These are phyloP conservation scores for Liriodendron chinense DNA, from an alignment of 164 flowering plant species.

Conservation along the genomic window DNA sequence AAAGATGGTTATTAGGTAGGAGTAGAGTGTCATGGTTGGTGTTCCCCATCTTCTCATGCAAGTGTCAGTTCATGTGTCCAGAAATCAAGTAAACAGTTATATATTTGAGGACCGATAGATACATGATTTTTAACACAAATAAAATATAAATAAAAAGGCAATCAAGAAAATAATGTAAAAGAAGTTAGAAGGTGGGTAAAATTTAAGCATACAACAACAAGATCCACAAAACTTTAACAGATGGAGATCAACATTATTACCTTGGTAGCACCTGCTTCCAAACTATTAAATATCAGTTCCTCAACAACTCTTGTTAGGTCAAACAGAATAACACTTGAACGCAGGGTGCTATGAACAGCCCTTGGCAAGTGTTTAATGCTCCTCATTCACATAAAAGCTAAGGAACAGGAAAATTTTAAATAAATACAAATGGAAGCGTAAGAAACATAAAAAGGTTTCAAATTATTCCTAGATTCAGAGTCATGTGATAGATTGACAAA, in stretches of 20 bases:
- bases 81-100: neutral
- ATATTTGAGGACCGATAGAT: neutral
- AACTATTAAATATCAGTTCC: conserved; percentile 78
- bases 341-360: conserved; percentile 56
- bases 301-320: conserved; percentile 82
- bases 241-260: conserved; percentile 28
- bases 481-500: too few species aligned
- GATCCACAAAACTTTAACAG: neutral
- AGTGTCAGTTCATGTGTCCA: too few species aligned
- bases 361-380: conserved; percentile 64
- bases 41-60: too few species aligned
- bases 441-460: neutral
- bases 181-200: neutral
- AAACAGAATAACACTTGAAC: conserved; percentile 65
- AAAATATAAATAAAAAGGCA: neutral
- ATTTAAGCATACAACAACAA: neutral
- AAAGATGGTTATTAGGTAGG: neutral
- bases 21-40: neutral
- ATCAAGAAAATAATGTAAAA: neutral
- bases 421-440: neutral
- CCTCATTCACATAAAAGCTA: conserved; percentile 38
- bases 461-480: too few species aligned
- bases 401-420: conserved; percentile 2
- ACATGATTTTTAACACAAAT: neutral
- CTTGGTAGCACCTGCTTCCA: conserved; percentile 89